These are phyloP conservation scores for Fusarium aywerte DNA, from an alignment of 2,329 filamentous ascomycete species.

Conservation along the genomic window DNA sequence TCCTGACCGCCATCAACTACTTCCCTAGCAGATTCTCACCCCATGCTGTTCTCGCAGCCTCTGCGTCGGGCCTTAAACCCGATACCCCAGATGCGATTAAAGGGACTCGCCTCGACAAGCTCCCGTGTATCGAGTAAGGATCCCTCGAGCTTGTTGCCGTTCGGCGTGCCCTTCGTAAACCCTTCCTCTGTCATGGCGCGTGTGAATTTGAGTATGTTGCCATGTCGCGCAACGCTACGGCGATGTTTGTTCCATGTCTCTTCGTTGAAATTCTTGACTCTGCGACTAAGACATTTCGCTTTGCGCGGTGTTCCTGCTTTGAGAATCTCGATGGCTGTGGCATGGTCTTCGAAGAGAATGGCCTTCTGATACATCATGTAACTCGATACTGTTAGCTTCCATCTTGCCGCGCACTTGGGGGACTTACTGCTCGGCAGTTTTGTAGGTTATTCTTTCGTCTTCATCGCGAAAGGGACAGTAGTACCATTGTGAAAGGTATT, in stretches of 20 bases:
- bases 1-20: conserved; percentile 69
- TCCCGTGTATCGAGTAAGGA: conserved; percentile 60
- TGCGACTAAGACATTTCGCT: conserved; percentile 66
- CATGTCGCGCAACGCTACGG: conserved; percentile 65
- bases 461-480: conserved; percentile 58
- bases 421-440: conserved; percentile 63
- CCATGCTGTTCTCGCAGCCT: conserved; percentile 61
- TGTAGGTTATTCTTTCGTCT: conserved; percentile 53
- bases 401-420: not conserved
- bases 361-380: conserved; percentile 69
- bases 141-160: conserved; percentile 48
- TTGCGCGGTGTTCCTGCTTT: conserved; percentile 56
- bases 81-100: conserved; percentile 73
- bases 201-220: conserved; percentile 70
- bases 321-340: conserved; percentile 61
- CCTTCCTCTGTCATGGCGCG: conserved; percentile 49
- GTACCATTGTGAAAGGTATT: conserved; percentile 74
- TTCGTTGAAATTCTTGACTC: conserved; percentile 63
- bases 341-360: conserved; percentile 58
- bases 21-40: conserved; percentile 73
- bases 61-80: conserved; percentile 67
- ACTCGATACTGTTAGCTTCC: conserved; percentile 41
- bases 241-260: conserved; percentile 63
- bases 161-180: conserved; percentile 39
- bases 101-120: conserved; percentile 70